phyloP scores from a whole-genome alignment of 176 grass and related monocot genomes.

The Ensete glaucum region DNA sequence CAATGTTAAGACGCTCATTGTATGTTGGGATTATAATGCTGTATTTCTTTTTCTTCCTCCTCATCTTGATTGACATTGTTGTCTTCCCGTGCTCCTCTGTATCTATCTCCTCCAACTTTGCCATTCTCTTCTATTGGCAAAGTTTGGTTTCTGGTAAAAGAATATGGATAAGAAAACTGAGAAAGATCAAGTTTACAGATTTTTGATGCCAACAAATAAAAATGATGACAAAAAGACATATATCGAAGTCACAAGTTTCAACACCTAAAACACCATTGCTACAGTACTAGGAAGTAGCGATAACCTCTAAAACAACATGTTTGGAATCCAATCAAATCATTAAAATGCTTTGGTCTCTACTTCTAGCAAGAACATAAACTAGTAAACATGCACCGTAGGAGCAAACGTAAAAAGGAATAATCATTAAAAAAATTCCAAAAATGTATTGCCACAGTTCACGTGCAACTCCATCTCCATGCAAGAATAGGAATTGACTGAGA shows the following conservation, averaged over 20 bases:
- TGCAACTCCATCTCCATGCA: background rate
- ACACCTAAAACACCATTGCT: background rate
- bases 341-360: too few species aligned
- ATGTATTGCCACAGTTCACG: background rate
- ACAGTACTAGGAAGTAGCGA: background rate
- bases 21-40: conserved; percentile 92
- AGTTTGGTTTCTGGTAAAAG: background rate
- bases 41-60: conserved; percentile 32
- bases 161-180: background rate
- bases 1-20: conserved; percentile 93
- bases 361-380: background rate
- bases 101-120: conserved; percentile 9
- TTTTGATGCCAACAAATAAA: background rate
- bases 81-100: background rate
- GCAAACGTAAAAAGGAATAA: background rate
- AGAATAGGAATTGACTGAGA: background rate
- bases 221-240: background rate
- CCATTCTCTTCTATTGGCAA: background rate
- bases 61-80: conserved; percentile 8
- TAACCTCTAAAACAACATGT: too few species aligned
- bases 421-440: background rate
- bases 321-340: too few species aligned
- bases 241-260: background rate
- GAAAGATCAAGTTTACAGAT: background rate
- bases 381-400: background rate